phyloP scores from a whole-genome alignment of 108 stramenopile species.

The Aurantiochytrium sp. region DNA sequence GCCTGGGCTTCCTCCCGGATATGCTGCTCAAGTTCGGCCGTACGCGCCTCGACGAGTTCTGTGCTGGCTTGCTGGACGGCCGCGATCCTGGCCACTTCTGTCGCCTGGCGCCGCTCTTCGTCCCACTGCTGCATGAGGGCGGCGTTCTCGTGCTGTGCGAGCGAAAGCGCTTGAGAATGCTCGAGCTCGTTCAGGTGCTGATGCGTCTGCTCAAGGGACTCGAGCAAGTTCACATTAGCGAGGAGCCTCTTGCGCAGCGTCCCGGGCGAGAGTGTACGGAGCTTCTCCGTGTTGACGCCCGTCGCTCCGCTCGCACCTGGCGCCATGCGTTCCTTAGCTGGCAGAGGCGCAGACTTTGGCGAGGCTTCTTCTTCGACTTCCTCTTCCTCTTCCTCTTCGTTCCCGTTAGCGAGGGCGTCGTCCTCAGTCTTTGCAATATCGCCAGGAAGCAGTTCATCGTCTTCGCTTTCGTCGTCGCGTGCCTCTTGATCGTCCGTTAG shows the following conservation, averaged over 20 bases:
- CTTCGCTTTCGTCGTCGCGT: no score
- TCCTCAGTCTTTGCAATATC: no score
- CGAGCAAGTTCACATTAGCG: slow-evolving; percentile 2
- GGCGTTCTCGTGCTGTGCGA: slow-evolving; percentile 19
- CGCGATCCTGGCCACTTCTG: neutral
- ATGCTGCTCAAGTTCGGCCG: neutral
- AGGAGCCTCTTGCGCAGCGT: neutral
- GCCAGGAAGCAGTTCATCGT: no score
- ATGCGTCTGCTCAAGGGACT: slow-evolving; percentile 1
- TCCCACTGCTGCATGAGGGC: slow-evolving; percentile 24
- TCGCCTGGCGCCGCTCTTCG: neutral
- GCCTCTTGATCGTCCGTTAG: no score
- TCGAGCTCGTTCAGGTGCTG: slow-evolving; percentile 13
- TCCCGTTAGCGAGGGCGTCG: no score
- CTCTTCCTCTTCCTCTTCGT: no score
- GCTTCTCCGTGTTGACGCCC: neutral
- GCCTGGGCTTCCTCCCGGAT: neutral
- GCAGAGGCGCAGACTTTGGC: no score
- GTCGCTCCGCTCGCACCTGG: no score
- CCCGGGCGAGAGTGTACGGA: neutral
- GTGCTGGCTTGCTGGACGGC: neutral
- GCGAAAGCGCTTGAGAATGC: neutral
- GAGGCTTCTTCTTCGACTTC: neutral
- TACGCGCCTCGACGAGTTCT: neutral
- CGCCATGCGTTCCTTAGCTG: no score